A percentile compares a stretch with the other conserved stretches of the same genome.
Evolutionary conservation across 768 basidiomycete species (phyloP).

Genomic region (Russula dissimulans): DNA sequence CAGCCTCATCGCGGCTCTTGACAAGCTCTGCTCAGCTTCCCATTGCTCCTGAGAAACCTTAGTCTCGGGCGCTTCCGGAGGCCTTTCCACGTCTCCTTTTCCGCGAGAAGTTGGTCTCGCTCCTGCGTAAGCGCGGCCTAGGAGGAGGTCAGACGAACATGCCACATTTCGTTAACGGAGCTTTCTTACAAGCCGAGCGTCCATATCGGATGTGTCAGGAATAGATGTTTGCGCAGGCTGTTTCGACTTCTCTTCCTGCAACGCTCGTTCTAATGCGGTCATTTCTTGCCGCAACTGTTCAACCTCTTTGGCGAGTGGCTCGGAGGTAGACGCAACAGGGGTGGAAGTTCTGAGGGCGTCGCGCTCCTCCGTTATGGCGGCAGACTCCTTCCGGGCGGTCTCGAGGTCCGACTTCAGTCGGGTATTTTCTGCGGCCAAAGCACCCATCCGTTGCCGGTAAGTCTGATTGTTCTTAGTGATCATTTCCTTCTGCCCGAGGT

Average conservation of each 20-base stretch:
- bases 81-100: constrained; percentile 41
- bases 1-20: constrained; percentile 51
- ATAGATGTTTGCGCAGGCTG: constrained; percentile 3
- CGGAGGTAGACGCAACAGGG: not conserved
- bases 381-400: constrained; percentile 20
- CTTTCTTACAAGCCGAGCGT: constrained; percentile 28
- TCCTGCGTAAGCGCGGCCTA: constrained; percentile 50
- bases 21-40: constrained; percentile 50
- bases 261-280: constrained; percentile 30
- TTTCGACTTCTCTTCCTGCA: constrained; percentile 31
- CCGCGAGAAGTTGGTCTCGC: constrained; percentile 50
- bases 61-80: constrained; percentile 19
- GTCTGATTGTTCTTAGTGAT: constrained; percentile 15
- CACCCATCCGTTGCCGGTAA: constrained; percentile 16
- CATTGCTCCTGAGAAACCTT: constrained; percentile 31
- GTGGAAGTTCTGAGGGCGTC: constrained; percentile 31
- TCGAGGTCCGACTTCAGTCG: constrained; percentile 19
- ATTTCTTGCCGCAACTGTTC: constrained; percentile 29
- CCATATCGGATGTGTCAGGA: constrained; percentile 19
- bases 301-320: constrained; percentile 21
- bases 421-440: constrained; percentile 11
- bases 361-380: constrained; percentile 21
- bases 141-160: not conserved
- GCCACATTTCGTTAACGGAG: not conserved
- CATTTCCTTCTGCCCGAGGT: constrained; percentile 12